Base-by-base conservation (phyloP, 129 eudicot species). In the Ambrosia trifida region DNA sequence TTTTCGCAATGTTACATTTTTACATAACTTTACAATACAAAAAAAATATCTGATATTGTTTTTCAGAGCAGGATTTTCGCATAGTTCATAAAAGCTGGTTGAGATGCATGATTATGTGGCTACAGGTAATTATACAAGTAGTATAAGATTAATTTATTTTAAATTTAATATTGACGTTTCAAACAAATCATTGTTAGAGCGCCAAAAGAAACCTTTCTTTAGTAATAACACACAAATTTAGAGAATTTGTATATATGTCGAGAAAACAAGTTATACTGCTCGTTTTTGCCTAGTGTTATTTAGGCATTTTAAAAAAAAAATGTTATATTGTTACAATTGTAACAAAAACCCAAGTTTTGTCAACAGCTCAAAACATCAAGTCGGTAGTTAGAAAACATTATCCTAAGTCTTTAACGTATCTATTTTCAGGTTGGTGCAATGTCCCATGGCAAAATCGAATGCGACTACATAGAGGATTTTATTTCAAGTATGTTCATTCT, bases 381-480 rank as follows among this genome's bases (percentile, higher is more conserved):
- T 7, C 13, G 41, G 41, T 49, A 61, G 20, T 1, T 46, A 30
- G 2, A 32, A 57, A 45, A 41, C 36, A 16, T 36, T n/a, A 36
- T 49, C 54, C 1, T 24, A 24, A 24, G 28, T 24, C 9, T 7
- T 8, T 75, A 66, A 78, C 63, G 6, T 73, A 8, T 60, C 19
- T 14, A 38, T 76, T 44, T 50, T 45, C 79, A 89, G 98, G 90
- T 94, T 78, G 98, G 98, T 71, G 97, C 98, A 35, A 94, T 94
- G 97, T 87, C 98, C 54, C 97, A 89, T 85, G 98, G 97, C 79
- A 94, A 87, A 85, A 87, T 94, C 52, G 97, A 94, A 9, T 58
- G 79, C 19, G 95, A 89, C 32, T 87, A 75, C 53, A 90, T 85
- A 32, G 98, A 89, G 59, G 98, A 94, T 81, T 94, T 79, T 76